Percentiles rank a stretch among this genome's conserved stretches.
Evolutionary conservation across 2,329 filamentous ascomycete genomes (phyloP).

Genomic region (Venturia oleaginea): DNA sequence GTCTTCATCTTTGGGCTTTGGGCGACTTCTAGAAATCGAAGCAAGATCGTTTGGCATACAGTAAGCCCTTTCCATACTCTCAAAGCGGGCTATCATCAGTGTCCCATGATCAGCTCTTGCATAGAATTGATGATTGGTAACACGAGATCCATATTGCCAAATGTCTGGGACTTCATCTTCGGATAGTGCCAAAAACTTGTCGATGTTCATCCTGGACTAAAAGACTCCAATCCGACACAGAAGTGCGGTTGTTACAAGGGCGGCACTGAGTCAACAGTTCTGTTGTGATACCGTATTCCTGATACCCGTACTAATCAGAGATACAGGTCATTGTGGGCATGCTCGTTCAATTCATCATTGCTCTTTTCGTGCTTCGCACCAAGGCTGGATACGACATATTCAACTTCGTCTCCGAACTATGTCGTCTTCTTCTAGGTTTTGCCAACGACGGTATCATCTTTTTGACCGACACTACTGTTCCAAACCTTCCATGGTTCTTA

Average conservation of each 20-base stretch:
- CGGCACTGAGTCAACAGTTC: no score
- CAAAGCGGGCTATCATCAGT: no score
- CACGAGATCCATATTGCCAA: no score
- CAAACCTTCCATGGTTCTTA: slow-evolving; percentile 56
- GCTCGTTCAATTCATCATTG: slow-evolving; percentile 79
- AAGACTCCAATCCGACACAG: no score
- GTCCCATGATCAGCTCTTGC: no score
- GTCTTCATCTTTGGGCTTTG: slow-evolving; percentile 63
- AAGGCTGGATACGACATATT: slow-evolving; percentile 79
- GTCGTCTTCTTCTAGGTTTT: slow-evolving; percentile 65
- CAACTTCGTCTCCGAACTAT: slow-evolving; percentile 71
- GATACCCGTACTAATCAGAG: background rate
- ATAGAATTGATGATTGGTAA: no score
- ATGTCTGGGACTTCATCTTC: no score
- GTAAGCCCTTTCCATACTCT: slow-evolving; percentile 15
- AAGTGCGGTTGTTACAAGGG: no score
- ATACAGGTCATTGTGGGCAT: slow-evolving; percentile 65
- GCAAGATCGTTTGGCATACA: slow-evolving; percentile 39
- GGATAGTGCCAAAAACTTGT: background rate
- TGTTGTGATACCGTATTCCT: no score
- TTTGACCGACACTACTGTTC: slow-evolving; percentile 46
- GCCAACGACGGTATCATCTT: slow-evolving; percentile 65
- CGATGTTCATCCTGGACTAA: background rate
- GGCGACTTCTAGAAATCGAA: slow-evolving; percentile 61
- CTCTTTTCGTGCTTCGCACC: slow-evolving; percentile 78